Evolutionary conservation across 306 rosid genomes (phyloP), one percentile per base, ranked within the genome.

Genomic region (Urtica urens): DNA sequence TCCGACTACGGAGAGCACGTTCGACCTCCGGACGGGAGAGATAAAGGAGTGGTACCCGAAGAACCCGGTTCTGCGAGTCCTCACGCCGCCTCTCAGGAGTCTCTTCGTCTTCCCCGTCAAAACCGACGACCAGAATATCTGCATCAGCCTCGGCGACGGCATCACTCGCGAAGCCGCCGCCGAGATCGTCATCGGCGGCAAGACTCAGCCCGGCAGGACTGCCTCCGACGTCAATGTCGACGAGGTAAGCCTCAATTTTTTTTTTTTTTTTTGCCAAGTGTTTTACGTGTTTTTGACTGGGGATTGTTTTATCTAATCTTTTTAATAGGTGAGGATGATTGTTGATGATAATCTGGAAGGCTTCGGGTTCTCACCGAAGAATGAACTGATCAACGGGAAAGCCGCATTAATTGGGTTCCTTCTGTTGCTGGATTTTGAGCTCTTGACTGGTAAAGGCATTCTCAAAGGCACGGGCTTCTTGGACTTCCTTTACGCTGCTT

Each of bases 1-100:
- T 46, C 97, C 95, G 46, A 50, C 97, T 57, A 88, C 97, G 13
- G 97, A 88, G n/a, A 88, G 97, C 66, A 83, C 95, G 38, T 88
- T 88, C 62, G 95, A 88, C 73, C 84, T 88, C 15, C 58, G 46
- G 38, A 74, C 73, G 0, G 97, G 97, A 57, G 76, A 47, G 6
- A 48, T 81, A 46, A 84, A 69, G 38, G 97, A 84, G 44, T 88
- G 97, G 97, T 88, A 88, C 65, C 96, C 95, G 3, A 88, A 88
- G 38, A 88, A 88, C 63, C 96, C 93, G 21, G 96, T 88, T 43
- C 75, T 83, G 38, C 72, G 95, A 65, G 73, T 55, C 51, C 90
- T 88, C 24, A 83, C 95, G 1, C 96, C 95, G 11, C 70, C 95
- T 38, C 50, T 88, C 66, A 77, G 95, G 72, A 65, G 49, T 15